phyloP scores from a whole-genome alignment of 225 moss, liverwort and hornwort species.

The Neckera pumila region DNA sequence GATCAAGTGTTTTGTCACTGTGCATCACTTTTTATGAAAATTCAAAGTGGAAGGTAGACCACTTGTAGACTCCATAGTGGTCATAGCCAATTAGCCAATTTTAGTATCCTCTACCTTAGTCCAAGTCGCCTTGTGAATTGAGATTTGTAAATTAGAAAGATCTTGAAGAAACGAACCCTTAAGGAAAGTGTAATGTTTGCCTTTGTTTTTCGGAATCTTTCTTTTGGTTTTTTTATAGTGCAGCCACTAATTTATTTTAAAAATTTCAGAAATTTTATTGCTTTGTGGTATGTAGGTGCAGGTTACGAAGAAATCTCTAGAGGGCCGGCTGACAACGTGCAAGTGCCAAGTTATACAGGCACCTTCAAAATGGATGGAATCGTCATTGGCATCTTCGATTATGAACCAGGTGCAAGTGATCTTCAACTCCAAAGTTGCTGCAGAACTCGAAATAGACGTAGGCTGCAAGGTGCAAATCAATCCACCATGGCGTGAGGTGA shows the following conservation, averaged over 20 bases:
- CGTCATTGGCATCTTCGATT: not conserved
- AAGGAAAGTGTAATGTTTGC: not conserved
- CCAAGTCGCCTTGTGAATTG: not conserved
- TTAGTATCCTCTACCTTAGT: not conserved
- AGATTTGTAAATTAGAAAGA: not conserved
- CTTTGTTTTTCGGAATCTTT: not conserved
- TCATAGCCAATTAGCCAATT: not conserved
- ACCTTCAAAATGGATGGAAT: slow-evolving; percentile 18
- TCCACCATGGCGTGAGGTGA: slow-evolving; percentile 43
- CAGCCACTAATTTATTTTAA: not conserved
- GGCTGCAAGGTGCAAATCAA: slow-evolving; percentile 31
- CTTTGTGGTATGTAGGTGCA: slow-evolving; percentile 15
- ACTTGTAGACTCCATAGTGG: not conserved
- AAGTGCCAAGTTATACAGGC: slow-evolving; percentile 37
- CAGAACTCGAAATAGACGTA: slow-evolving; percentile 33
- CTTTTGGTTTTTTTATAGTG: not conserved
- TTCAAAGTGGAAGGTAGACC: not conserved
- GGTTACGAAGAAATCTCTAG: slow-evolving; percentile 35
- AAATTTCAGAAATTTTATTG: not conserved
- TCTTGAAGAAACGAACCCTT: not conserved
- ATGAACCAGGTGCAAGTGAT: slow-evolving; percentile 36
- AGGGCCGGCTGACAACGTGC: slow-evolving; percentile 42
- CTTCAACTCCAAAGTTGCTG: slow-evolving; percentile 46
- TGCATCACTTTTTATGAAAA: not conserved
- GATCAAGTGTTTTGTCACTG: not conserved